phyloP scores from a whole-genome alignment of 192 early-diverging fungal species.

The Entophlyctis helioformis region DNA sequence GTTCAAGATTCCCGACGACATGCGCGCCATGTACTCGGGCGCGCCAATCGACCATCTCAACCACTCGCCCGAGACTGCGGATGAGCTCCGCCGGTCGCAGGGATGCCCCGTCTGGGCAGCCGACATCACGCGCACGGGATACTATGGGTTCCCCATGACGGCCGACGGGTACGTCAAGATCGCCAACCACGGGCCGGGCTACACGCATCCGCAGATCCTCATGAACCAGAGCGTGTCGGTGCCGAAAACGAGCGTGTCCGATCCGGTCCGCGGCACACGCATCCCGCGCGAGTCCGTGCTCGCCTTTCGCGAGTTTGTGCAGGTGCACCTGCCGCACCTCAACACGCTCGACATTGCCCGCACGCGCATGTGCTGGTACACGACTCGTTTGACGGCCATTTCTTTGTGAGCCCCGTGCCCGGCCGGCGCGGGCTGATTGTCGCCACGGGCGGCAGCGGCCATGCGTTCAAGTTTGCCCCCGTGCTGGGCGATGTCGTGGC shows the following conservation, averaged over 20 bases:
- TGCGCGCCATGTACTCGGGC: constrained; percentile 1
- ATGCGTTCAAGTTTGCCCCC: constrained; percentile 50
- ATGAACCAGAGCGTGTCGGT: no score
- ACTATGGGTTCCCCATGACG: no score
- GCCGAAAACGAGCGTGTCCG: no score
- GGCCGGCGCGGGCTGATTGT: constrained; percentile 22
- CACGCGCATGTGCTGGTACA: constrained; percentile 28
- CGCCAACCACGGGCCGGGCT: no score
- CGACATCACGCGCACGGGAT: constrained; percentile 29
- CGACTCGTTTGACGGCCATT: constrained; percentile 41
- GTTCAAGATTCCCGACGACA: constrained; percentile 17
- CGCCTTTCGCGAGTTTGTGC: constrained; percentile 24
- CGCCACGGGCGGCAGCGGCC: constrained; percentile 45
- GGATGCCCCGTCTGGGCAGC: constrained; percentile 40
- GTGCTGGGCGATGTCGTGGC: constrained; percentile 34
- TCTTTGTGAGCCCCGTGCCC: constrained; percentile 31
- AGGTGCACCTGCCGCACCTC: constrained; percentile 21
- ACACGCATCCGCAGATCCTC: no score
- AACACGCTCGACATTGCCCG: constrained; percentile 12
- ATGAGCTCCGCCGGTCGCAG: no score
- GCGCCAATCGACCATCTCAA: no score
- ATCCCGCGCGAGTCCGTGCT: no score
- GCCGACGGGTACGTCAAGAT: no score
- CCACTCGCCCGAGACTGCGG: no score
- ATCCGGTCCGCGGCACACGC: no score